Evolutionary conservation across 306 rosid genomes (phyloP).

Genomic region (Neltuma alba): DNA sequence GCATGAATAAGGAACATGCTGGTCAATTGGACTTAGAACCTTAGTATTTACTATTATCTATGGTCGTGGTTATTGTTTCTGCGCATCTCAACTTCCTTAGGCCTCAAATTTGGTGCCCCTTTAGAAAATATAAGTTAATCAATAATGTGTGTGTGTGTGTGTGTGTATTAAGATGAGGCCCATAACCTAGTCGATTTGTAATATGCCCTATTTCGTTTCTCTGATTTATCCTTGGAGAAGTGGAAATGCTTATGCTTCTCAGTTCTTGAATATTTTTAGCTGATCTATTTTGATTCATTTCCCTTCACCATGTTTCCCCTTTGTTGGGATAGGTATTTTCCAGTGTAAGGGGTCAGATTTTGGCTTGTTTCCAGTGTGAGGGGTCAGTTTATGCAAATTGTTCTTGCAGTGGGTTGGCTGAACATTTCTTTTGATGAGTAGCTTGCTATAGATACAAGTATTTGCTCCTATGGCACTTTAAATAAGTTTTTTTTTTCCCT

Average conservation of each 20-base stretch:
- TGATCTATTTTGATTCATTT: not conserved
- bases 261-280: constrained; percentile 26
- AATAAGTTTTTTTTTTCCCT: constrained; percentile 6
- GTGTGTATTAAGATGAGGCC: no score
- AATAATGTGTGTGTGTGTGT: no score
- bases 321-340: not conserved
- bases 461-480: not conserved
- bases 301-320: not conserved
- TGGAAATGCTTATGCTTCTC: constrained; percentile 5
- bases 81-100: not conserved
- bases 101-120: constrained; percentile 21
- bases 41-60: constrained; percentile 19
- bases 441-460: not conserved
- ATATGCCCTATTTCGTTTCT: constrained; percentile 19
- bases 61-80: not conserved
- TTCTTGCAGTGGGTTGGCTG: not conserved
- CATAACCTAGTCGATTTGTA: not conserved
- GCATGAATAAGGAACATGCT: constrained; percentile 28
- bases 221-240: constrained; percentile 1
- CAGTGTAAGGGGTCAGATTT: constrained; percentile 13
- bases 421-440: not conserved
- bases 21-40: not conserved
- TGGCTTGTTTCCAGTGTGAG: not conserved
- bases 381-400: constrained; percentile 20
- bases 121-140: not conserved